phyloP scores from a whole-genome alignment of 371 early-diverging fungal genomes.

The Nematocida displodere region DNA sequence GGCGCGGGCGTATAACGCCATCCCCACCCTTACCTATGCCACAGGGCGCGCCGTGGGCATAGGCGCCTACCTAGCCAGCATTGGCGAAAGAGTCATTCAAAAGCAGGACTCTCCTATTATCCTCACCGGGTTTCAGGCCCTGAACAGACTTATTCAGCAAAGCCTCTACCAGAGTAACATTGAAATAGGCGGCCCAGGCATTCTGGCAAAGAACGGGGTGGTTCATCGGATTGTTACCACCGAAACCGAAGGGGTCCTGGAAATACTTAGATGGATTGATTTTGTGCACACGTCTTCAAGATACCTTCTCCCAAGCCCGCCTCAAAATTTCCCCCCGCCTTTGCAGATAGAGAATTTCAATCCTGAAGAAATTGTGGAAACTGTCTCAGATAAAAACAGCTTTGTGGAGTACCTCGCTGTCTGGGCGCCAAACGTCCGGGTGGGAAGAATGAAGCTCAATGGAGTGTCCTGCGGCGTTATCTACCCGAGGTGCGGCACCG shows the following conservation, averaged over 20 bases:
- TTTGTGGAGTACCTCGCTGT: slow-evolving; percentile 73
- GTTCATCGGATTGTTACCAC: slow-evolving; percentile 85
- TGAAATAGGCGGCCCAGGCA: slow-evolving; percentile 92
- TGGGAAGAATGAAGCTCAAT: slow-evolving; percentile 73
- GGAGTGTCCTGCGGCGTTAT: slow-evolving; percentile 83
- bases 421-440: slow-evolving; percentile 73
- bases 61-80: slow-evolving; percentile 92
- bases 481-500: slow-evolving; percentile 86
- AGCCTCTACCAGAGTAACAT: slow-evolving; percentile 92
- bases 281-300: neutral
- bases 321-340: neutral
- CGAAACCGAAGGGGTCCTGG: slow-evolving; percentile 79
- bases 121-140: slow-evolving; percentile 87
- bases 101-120: slow-evolving; percentile 92
- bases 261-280: slow-evolving; percentile 81
- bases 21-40: slow-evolving; percentile 88
- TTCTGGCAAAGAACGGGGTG: slow-evolving; percentile 94
- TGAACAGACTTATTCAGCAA: slow-evolving; percentile 92
- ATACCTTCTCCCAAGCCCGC: neutral
- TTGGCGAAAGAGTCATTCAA: slow-evolving; percentile 90
- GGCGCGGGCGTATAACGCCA: slow-evolving; percentile 82
- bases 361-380: slow-evolving; percentile 67
- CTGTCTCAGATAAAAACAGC: slow-evolving; percentile 81
- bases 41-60: slow-evolving; percentile 93
- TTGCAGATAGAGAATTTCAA: slow-evolving; percentile 2